Percentiles rank a stretch among this genome's conserved stretches.
Evolutionary conservation across 1,284 basidiomycete species (phyloP).

Genomic region (Ceratorhiza oryzae-sativae): DNA sequence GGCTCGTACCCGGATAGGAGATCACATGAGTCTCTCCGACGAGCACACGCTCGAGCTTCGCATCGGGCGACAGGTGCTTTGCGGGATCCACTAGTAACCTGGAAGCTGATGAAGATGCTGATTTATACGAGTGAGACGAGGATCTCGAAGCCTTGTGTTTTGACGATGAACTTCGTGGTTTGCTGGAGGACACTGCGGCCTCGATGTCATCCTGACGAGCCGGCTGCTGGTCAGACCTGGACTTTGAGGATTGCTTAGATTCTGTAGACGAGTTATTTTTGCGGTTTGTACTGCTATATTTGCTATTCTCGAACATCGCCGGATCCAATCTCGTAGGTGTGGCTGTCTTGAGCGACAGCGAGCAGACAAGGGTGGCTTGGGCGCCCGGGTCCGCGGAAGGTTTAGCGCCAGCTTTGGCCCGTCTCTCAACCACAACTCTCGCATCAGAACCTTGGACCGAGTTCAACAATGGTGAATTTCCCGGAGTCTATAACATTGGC

Average conservation of each 20-base stretch:
- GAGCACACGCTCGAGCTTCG: slow-evolving; percentile 13
- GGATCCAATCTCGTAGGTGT: too few species aligned
- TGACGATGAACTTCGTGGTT: background rate
- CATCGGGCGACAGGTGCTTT: slow-evolving; percentile 9
- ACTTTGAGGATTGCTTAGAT: background rate
- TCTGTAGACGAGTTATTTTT: background rate
- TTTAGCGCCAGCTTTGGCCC: background rate
- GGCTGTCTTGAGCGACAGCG: too few species aligned
- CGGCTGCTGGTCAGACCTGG: background rate
- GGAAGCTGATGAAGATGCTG: background rate
- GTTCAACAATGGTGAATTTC: slow-evolving; percentile 20
- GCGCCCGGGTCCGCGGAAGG: too few species aligned
- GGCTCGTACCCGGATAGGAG: slow-evolving; percentile 58
- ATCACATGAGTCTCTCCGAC: slow-evolving; percentile 14
- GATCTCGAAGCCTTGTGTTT: background rate
- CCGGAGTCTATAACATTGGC: too few species aligned
- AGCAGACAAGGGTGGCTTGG: too few species aligned
- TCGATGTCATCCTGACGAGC: background rate
- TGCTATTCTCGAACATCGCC: background rate
- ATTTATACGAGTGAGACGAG: background rate
- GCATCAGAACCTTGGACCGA: too few species aligned
- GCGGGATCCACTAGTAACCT: slow-evolving; percentile 6
- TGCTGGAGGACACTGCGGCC: background rate
- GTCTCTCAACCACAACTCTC: background rate
- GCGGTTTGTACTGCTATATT: too few species aligned